Percentiles rank a stretch among this genome's conserved stretches.
Evolutionary conservation across 805 yeast species (phyloP).

Genomic region (Candida tallmaniae): DNA sequence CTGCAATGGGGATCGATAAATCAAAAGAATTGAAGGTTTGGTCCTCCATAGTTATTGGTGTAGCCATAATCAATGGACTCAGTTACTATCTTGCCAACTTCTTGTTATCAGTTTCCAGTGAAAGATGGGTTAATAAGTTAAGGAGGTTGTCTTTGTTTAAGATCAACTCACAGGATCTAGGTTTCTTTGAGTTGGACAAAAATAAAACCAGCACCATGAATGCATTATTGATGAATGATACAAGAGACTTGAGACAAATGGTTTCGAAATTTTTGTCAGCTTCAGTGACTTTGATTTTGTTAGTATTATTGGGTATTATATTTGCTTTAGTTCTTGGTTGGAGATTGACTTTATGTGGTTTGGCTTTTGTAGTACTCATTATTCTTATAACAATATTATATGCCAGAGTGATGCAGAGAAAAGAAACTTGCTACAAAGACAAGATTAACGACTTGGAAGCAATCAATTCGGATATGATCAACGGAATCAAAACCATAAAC

Average conservation of each 20-base stretch:
- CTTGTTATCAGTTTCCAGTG: constrained; percentile 56
- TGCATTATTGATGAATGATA: constrained; percentile 72
- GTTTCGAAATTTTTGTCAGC: constrained; percentile 60
- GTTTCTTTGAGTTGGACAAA: constrained; percentile 45
- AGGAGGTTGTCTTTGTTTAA: constrained; percentile 46
- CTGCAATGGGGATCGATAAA: constrained; percentile 23
- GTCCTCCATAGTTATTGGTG: constrained; percentile 60
- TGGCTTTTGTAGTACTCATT: constrained; percentile 69
- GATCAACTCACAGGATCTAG: constrained; percentile 47
- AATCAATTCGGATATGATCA: constrained; percentile 46
- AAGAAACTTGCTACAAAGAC: constrained; percentile 59
- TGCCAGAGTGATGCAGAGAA: constrained; percentile 45
- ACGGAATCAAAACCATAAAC: constrained; percentile 60
- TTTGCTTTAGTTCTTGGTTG: constrained; percentile 85
- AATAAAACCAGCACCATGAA: constrained; percentile 50
- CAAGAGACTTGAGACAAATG: constrained; percentile 68
- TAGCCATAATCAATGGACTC: constrained; percentile 63
- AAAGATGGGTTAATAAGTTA: constrained; percentile 56
- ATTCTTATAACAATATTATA: constrained; percentile 47
- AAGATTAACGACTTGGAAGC: constrained; percentile 52
- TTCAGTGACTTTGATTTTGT: constrained; percentile 46
- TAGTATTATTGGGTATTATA: constrained; percentile 55
- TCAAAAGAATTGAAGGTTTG: constrained; percentile 45
- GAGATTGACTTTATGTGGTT: constrained; percentile 80
- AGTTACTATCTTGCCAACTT: constrained; percentile 48